These are phyloP conservation scores for Cadophora sp. DNA, from an alignment of 2,329 filamentous ascomycete species.

Conservation along the genomic window DNA sequence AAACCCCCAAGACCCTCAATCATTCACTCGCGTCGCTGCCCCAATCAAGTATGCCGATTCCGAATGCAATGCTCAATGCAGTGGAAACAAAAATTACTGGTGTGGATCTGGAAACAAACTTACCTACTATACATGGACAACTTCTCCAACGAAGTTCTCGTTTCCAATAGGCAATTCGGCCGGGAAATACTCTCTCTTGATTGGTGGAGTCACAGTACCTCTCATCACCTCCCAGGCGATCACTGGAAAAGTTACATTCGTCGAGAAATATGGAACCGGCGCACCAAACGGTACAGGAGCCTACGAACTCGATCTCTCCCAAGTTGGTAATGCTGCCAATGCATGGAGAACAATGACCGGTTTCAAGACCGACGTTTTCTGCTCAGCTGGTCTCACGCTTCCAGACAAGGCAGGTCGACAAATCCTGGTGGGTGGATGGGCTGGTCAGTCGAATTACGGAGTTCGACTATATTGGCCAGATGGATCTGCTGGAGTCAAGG, in stretches of 20 bases:
- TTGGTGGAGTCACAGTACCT: constrained; percentile 62
- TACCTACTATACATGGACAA: constrained; percentile 30
- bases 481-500: constrained; percentile 60
- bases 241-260: constrained; percentile 66
- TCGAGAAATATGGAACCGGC: constrained; percentile 64
- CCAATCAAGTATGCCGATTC: constrained; percentile 28
- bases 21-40: constrained; percentile 45
- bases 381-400: constrained; percentile 66
- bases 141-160: constrained; percentile 47
- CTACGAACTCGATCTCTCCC: constrained; percentile 67
- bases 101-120: constrained; percentile 34
- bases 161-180: constrained; percentile 55
- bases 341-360: constrained; percentile 66
- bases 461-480: constrained; percentile 68
- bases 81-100: constrained; percentile 26
- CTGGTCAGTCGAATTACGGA: constrained; percentile 64
- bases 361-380: constrained; percentile 71
- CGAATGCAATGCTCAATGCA: constrained; percentile 31
- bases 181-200: constrained; percentile 65
- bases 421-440: constrained; percentile 73
- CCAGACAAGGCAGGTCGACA: constrained; percentile 70
- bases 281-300: constrained; percentile 66
- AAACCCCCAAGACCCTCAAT: constrained; percentile 25
- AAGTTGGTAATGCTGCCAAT: constrained; percentile 56
- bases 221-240: constrained; percentile 49